Conservation (phyloP, 2,329 filamentous ascomycete species). For the Monosporascus sp. region DNA sequence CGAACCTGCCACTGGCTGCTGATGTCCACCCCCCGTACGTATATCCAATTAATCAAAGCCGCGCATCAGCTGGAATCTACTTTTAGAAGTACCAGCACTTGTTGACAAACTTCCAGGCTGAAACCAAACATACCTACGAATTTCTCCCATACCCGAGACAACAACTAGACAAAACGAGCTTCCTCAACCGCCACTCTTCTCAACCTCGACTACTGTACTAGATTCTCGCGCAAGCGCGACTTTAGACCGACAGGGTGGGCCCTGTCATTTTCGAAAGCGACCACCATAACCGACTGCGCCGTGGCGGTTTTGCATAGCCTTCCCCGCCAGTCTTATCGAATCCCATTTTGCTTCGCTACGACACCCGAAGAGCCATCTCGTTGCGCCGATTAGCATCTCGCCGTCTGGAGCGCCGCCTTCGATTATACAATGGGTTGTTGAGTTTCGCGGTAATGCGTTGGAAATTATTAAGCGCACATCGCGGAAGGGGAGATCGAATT, state of each 20-base stretch:
- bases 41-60: background rate
- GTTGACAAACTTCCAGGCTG: background rate
- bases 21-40: background rate
- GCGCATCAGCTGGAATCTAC: background rate
- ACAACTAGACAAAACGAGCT: background rate
- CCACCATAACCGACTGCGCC: background rate
- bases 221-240: no score
- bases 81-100: background rate
- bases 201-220: no score
- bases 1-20: background rate
- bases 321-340: background rate
- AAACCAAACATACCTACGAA: background rate
- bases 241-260: background rate
- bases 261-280: background rate
- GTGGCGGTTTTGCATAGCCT: background rate
- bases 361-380: background rate
- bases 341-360: background rate
- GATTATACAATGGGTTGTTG: background rate
- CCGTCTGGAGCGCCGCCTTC: background rate
- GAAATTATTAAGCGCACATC: background rate
- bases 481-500: background rate
- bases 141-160: background rate
- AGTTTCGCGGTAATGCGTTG: background rate
- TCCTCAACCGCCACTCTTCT: background rate
- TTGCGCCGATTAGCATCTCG: background rate